Evolutionary conservation across 2,329 filamentous ascomycete genomes (phyloP).

Genomic region (Trichoderma harzianum): DNA sequence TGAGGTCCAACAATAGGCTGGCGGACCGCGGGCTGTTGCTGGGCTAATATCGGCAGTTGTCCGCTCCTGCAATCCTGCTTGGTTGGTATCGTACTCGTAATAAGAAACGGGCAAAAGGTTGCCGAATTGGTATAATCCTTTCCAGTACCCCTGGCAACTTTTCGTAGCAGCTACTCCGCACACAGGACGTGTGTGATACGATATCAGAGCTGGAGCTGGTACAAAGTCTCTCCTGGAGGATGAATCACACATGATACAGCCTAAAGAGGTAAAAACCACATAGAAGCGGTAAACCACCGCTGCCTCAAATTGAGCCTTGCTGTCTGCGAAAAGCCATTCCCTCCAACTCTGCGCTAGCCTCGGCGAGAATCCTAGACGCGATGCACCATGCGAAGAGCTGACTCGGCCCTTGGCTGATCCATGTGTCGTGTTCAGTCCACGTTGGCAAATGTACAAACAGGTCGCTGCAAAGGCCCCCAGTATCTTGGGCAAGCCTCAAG

Average conservation of each 20-base stretch:
- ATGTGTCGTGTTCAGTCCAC: conserved; percentile 1
- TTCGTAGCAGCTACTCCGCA: neutral
- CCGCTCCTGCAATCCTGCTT: neutral
- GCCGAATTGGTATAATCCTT: neutral
- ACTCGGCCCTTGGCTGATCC: neutral
- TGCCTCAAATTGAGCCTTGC: neutral
- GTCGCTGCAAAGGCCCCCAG: neutral
- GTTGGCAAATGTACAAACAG: neutral
- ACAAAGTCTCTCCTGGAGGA: neutral
- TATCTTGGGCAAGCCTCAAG: neutral
- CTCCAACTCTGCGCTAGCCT: neutral
- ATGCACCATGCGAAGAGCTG: conserved; percentile 9
- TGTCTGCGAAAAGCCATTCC: neutral
- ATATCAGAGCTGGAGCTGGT: neutral
- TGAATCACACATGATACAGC: neutral
- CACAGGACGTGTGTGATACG: neutral
- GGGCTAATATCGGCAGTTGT: conserved; percentile 9
- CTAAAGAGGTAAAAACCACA: neutral
- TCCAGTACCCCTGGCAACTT: neutral
- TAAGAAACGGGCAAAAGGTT: neutral
- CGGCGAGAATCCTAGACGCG: neutral
- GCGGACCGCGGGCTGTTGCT: neutral
- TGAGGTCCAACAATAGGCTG: neutral
- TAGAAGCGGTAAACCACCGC: neutral
- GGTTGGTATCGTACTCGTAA: neutral